A percentile compares a stretch with the other conserved stretches of the same genome.
These are phyloP conservation scores for Sporobolus alterniflorus DNA, from an alignment of 202 grass and related monocot species.

Conservation along the genomic window DNA sequence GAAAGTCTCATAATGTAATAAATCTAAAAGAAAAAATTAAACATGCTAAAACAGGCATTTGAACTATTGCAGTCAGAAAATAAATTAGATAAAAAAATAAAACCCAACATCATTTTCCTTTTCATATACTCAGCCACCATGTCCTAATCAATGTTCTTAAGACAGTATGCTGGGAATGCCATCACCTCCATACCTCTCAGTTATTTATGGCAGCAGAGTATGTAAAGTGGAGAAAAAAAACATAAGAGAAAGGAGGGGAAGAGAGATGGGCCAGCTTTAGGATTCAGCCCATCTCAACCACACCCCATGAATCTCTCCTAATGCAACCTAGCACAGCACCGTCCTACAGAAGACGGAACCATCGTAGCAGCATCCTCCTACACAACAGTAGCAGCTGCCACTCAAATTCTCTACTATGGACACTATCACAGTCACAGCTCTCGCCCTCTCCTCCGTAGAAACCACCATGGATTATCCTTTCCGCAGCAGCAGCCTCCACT, in stretches of 20 bases:
- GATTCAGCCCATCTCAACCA: neutral
- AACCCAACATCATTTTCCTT: neutral
- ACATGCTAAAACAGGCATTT: neutral
- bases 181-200: too few species aligned
- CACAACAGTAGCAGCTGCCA: neutral
- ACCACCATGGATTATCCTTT: neutral
- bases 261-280: too few species aligned
- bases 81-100: neutral
- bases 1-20: neutral
- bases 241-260: too few species aligned
- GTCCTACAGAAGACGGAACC: too few species aligned
- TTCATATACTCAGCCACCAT: neutral
- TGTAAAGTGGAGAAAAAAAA: too few species aligned
- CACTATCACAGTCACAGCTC: neutral
- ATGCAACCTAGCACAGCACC: neutral
- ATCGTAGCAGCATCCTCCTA: neutral
- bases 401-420: neutral
- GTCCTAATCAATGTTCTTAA: too few species aligned
- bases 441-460: neutral
- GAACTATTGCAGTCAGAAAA: slow-evolving; percentile 8
- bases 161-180: too few species aligned
- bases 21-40: neutral
- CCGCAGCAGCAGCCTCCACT: too few species aligned
- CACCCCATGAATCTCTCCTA: neutral
- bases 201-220: too few species aligned